Base-by-base conservation (phyloP, 208 protist genomes). In the Trypanosoma scelopori region DNA sequence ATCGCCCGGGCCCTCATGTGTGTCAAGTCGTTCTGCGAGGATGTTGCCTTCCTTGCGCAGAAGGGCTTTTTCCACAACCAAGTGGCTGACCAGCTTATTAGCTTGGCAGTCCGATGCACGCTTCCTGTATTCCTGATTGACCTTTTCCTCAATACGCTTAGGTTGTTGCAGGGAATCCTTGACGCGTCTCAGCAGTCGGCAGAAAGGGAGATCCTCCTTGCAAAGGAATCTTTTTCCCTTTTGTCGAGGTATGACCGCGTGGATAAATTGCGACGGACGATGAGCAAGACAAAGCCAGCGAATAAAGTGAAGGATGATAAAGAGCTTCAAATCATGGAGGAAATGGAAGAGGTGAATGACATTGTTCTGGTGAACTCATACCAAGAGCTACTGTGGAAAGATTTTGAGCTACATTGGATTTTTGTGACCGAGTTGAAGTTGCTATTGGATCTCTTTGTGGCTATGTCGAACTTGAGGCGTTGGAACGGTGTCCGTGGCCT, bases 361-460 rank as follows among this genome's bases (percentile, higher is more conserved):
- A 87, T 91, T 43, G 72, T 37, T 37, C 32, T 87, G 30, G 90
- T 93, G 5, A 69, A 82, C 35, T 91, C 85, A 12, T 93, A 96
- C 62, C 78, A 84, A 32, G 68, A 91, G 63, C 74, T 96, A 32
- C 69, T 96, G 43, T 96, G 90, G 87, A 92, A 79, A 11, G 87
- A 96, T 67, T 93, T 93, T 74, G 90, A 93, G 59, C 76, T 96
- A 39, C 90, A 96, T 60, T 96, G 90, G 87, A 85, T 93, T 61
- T 92, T 76, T 65, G 87, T 96, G 11, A 96, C 90, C 11, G 78
- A 96, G 66, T 74, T 81, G 13, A 96, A 96, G 60, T 76, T 96
- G 25, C 71, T 96, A 22, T 71, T 93, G 30, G 90, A 96, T 66
- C 85, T 93, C 47, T 96, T 96, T 65, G 90, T 96, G 0, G 90